Evolutionary conservation across 1,284 basidiomycete genomes (phyloP), one percentile per base, ranked within the genome.

Genomic region (Leccinum solheimii): DNA sequence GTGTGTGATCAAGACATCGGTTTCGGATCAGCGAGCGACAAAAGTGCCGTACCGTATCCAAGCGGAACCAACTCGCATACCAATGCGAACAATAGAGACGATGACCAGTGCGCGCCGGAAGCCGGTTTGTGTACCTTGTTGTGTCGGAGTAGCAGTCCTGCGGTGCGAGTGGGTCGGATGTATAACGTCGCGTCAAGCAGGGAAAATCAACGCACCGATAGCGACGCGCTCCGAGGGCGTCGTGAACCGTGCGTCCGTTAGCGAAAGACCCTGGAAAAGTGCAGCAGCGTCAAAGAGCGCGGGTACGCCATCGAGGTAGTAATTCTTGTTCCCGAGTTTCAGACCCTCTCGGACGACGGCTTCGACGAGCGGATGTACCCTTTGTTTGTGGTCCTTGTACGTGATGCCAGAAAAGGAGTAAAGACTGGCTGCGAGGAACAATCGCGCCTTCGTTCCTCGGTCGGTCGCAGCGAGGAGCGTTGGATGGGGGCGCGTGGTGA

Each of bases 241-340:
- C 48, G 73, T 72, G 56, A 81, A 80, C 55, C 69, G 76, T 11
- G 75, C 70, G 50, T 71, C 68, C 59, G 75, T 72, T 53, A 84
- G 71, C 14, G 79, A 75, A 4, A 79, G 78, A 40, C 75, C 74
- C 57, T 72, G 73, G 14, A 92, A 68, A 11, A 84, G 52, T 4
- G 70, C 56, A 0, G 83, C 80, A 0, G 88, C 86, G 1, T 78
- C 70, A 68, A 92, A 93, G 1, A 95, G 79, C 3, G 83, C 77
- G 0, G 90, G 86, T 32, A 95, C 86, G 5, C 90, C 89, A 67
- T 90, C 86, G 5, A 89, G 74, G 66, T 87, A 92, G 66, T 93
- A 89, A 62, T 90, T 86, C 65, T 93, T 91, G 26, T 84, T 83
- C 9, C 94, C 94, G 27, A 95, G 81, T 78, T 94, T 97, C 62